These are phyloP conservation scores for Pisolithus albus DNA, from an alignment of 768 basidiomycete genomes.

Conservation along the genomic window DNA sequence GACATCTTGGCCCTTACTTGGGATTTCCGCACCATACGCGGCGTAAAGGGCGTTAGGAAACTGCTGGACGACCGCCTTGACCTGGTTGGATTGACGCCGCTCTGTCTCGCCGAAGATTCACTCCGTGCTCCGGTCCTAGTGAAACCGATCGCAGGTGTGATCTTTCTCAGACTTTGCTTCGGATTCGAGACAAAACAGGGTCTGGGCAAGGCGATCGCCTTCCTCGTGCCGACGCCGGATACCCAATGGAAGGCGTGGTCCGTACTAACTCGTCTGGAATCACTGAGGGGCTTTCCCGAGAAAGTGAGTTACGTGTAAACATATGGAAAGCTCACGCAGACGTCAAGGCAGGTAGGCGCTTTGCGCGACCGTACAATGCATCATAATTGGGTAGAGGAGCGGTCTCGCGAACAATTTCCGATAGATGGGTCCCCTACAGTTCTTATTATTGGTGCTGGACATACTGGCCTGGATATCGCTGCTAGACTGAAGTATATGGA, in stretches of 20 bases:
- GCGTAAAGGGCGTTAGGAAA: conserved; percentile 27
- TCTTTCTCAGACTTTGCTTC: conserved; percentile 53
- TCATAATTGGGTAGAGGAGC: conserved; percentile 46
- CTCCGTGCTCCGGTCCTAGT: conserved; percentile 28
- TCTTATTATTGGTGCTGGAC: conserved; percentile 58
- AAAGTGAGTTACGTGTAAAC: conserved; percentile 17
- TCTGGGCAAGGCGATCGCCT: conserved; percentile 43
- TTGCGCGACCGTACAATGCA: conserved; percentile 35
- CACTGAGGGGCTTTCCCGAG: conserved; percentile 47
- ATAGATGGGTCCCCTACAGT: conserved; percentile 46
- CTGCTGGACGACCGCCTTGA: conserved; percentile 34
- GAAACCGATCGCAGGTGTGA: conserved; percentile 43
- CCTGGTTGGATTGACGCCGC: conserved; percentile 10
- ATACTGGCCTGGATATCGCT: conserved; percentile 57
- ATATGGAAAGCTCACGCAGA: neutral
- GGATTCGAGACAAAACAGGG: conserved; percentile 47
- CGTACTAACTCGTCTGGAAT: conserved; percentile 53
- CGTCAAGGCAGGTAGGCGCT: conserved; percentile 23
- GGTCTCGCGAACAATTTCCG: conserved; percentile 38
- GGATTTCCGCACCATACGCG: conserved; percentile 45
- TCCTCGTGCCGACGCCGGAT: conserved; percentile 37
- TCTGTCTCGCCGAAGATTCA: conserved; percentile 16
- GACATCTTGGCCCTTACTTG: conserved; percentile 49
- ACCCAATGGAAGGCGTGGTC: conserved; percentile 53
- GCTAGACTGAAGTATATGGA: conserved; percentile 54